These are phyloP conservation scores for Ophiocordyceps australis DNA, from an alignment of 2,329 filamentous ascomycete genomes.

Conservation along the genomic window DNA sequence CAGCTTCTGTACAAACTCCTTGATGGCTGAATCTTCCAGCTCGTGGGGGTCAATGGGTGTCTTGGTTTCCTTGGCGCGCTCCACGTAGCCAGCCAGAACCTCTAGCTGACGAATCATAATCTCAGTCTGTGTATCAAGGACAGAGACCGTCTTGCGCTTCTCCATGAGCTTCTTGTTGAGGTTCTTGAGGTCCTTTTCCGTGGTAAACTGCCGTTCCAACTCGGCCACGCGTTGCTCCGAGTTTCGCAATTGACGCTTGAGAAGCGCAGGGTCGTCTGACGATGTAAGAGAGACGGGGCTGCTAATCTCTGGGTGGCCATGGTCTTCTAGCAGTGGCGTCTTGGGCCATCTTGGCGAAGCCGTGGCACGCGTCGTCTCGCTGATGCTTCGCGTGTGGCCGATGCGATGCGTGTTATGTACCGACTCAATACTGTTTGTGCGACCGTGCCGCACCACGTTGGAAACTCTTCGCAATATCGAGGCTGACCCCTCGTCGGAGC, in stretches of 20 bases:
- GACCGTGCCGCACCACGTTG: slow-evolving; percentile 82
- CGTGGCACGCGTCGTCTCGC: slow-evolving; percentile 46
- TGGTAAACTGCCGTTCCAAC: slow-evolving; percentile 59
- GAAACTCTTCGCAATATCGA: slow-evolving; percentile 80
- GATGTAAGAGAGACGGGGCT: slow-evolving; percentile 52
- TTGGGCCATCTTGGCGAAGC: slow-evolving; percentile 53
- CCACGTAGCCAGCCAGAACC: slow-evolving; percentile 73
- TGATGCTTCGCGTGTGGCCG: slow-evolving; percentile 42
- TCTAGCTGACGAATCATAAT: slow-evolving; percentile 89
- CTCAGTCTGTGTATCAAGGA: slow-evolving; percentile 84
- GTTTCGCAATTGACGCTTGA: slow-evolving; percentile 60
- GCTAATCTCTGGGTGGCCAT: slow-evolving; percentile 40
- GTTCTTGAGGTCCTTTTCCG: slow-evolving; percentile 48
- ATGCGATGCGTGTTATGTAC: slow-evolving; percentile 20
- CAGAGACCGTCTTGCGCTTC: slow-evolving; percentile 89
- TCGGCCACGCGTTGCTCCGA: slow-evolving; percentile 76
- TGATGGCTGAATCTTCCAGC: slow-evolving; percentile 77
- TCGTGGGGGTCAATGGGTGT: slow-evolving; percentile 64
- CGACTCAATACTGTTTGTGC: slow-evolving; percentile 63
- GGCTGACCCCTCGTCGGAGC: slow-evolving; percentile 56
- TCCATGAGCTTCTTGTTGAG: slow-evolving; percentile 79
- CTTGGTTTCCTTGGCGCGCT: slow-evolving; percentile 68
- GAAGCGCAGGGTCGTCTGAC: slow-evolving; percentile 44
- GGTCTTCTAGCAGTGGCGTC: slow-evolving; percentile 42
- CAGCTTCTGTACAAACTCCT: slow-evolving; percentile 68